These are phyloP conservation scores for Colletotrichum tropicicola DNA, from an alignment of 2,329 filamentous ascomycete genomes.

Conservation along the genomic window DNA sequence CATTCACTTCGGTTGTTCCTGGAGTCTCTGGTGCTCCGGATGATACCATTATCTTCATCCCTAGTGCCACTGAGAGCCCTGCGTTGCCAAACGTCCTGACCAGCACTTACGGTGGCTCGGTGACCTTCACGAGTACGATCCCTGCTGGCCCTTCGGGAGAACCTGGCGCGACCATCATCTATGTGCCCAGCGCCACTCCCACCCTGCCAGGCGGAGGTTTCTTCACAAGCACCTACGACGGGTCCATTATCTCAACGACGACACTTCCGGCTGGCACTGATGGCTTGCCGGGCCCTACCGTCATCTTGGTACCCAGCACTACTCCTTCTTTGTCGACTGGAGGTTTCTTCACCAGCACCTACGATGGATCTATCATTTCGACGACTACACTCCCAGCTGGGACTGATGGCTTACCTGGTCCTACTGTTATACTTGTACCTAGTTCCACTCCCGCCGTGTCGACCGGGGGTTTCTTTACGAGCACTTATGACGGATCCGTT, in stretches of 20 bases:
- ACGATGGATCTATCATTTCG: background rate
- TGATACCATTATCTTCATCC: background rate
- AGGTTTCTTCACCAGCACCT: background rate
- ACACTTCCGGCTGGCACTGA: background rate
- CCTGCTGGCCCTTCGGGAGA: background rate
- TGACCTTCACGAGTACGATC: background rate
- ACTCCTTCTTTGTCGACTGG: background rate
- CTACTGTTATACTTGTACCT: background rate
- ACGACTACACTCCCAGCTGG: background rate
- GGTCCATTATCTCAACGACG: background rate
- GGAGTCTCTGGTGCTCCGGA: background rate
- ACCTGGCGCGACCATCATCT: background rate
- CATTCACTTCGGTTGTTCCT: background rate
- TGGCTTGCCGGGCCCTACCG: background rate
- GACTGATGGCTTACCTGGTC: background rate
- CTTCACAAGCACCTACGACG: background rate
- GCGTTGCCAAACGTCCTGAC: background rate
- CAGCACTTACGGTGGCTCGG: slow-evolving; percentile 16
- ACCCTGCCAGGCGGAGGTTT: background rate
- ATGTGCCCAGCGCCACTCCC: background rate
- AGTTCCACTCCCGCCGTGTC: background rate
- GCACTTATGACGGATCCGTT: background rate
- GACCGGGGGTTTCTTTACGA: background rate
- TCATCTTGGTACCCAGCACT: background rate
- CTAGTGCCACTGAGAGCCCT: background rate